Evolutionary conservation across 345 rosid species (phyloP).

Genomic region (Geranium rotundifolium): DNA sequence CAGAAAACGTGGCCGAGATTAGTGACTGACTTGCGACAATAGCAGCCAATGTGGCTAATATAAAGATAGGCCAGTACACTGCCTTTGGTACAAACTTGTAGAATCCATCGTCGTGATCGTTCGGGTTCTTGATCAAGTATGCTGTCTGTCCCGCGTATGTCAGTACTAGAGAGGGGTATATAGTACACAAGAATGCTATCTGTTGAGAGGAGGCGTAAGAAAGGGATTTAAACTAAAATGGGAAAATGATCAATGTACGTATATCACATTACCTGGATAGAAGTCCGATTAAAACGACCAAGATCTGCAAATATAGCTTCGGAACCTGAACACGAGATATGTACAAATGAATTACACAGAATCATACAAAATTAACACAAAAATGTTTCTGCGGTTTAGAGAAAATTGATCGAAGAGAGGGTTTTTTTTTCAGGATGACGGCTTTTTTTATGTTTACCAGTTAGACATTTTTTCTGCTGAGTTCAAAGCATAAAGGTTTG

Average conservation of each 20-base stretch:
- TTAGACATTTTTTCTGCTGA: too few species aligned
- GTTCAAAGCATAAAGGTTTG: too few species aligned
- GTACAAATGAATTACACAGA: not conserved
- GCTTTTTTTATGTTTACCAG: too few species aligned
- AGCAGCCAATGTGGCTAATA: conserved; percentile 64
- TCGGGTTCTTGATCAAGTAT: conserved; percentile 54
- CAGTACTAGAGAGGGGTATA: conserved; percentile 73
- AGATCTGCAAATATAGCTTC: conserved; percentile 89
- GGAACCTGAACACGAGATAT: conserved; percentile 36
- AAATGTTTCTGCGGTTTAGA: not conserved
- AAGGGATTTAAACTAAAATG: not conserved
- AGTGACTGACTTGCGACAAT: conserved; percentile 84
- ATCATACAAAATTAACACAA: not conserved
- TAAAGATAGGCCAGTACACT: conserved; percentile 76
- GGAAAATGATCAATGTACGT: conserved; percentile 1
- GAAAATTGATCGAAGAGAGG: not conserved
- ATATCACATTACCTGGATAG: conserved; percentile 41
- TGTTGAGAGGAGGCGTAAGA: conserved; percentile 18
- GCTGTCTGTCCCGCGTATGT: conserved; percentile 92
- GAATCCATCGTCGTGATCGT: conserved; percentile 58
- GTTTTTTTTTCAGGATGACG: too few species aligned
- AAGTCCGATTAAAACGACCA: conserved; percentile 57
- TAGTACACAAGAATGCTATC: conserved; percentile 57
- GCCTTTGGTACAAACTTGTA: conserved; percentile 62
- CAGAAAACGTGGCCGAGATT: conserved; percentile 78